Evolutionary conservation across 225 moss, liverwort and hornwort species (phyloP).

Genomic region (Physcomitrium patens): DNA sequence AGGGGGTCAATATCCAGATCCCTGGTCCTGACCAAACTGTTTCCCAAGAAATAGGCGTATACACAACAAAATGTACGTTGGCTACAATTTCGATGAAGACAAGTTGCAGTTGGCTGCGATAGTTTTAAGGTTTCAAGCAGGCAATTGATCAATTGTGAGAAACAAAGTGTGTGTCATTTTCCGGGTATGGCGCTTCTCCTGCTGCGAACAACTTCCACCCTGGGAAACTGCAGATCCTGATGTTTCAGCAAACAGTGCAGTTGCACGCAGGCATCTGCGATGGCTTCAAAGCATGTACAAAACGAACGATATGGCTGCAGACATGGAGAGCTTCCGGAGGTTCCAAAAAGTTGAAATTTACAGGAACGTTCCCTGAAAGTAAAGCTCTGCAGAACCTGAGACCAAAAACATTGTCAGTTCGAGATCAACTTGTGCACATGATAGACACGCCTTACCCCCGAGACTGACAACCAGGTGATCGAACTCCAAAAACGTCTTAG

Average conservation of each 20-base stretch:
- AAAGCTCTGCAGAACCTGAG: conserved; percentile 26
- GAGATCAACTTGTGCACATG: conserved; percentile 11
- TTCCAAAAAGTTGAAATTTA: conserved; percentile 2
- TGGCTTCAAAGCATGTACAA: conserved; percentile 3
- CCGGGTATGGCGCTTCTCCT: conserved; percentile 11
- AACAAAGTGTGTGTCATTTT: conserved; percentile 57
- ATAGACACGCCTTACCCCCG: conserved; percentile 17
- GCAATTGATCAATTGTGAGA: conserved; percentile 58
- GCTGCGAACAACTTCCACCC: conserved; percentile 21
- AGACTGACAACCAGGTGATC: neutral
- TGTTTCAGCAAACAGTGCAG: conserved; percentile 14
- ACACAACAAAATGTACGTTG: conserved; percentile 42
- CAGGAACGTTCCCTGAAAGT: neutral
- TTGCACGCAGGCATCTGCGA: conserved; percentile 26
- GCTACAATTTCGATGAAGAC: conserved; percentile 30
- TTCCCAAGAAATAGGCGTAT: conserved; percentile 30
- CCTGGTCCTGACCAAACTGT: conserved; percentile 15
- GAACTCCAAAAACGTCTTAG: conserved; percentile 4
- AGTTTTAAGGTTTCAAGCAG: conserved; percentile 43
- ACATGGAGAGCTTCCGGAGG: conserved; percentile 29
- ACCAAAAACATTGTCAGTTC: conserved; percentile 32
- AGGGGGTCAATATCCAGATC: conserved; percentile 26
- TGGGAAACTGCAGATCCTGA: conserved; percentile 23
- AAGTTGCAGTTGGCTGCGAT: conserved; percentile 14
- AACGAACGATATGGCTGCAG: conserved; percentile 1